A percentile compares a stretch with the other conserved stretches of the same genome.
phyloP scores from a whole-genome alignment of 805 yeast species.

The Saitoella complicata region DNA sequence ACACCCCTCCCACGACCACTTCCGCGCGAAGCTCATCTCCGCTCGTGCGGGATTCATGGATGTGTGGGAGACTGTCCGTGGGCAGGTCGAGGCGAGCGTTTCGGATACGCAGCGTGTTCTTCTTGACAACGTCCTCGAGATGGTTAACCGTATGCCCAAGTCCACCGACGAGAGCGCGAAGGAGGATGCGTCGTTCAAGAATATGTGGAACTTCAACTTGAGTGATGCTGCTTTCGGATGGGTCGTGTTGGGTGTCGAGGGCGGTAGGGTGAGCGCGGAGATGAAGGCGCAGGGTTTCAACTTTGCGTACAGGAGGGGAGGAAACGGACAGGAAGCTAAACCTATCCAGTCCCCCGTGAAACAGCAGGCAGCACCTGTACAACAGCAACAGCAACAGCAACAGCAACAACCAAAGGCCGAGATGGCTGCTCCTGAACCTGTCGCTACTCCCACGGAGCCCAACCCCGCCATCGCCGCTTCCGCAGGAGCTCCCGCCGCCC shows the following conservation, averaged over 20 bases:
- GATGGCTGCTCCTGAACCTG: not conserved
- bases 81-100: constrained; percentile 31
- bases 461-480: not conserved
- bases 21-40: constrained; percentile 44
- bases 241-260: constrained; percentile 28
- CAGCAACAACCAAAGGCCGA: constrained; percentile 1
- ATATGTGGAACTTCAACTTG: constrained; percentile 62
- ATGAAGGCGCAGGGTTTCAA: constrained; percentile 47
- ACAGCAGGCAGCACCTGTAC: not conserved
- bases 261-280: constrained; percentile 37
- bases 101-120: constrained; percentile 28
- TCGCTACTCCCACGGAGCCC: not conserved
- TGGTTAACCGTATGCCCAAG: constrained; percentile 40
- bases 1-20: constrained; percentile 46
- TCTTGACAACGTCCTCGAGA: constrained; percentile 39
- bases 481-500: not conserved
- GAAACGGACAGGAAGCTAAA: constrained; percentile 4
- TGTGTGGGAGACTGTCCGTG: constrained; percentile 44
- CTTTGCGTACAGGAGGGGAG: constrained; percentile 31
- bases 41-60: constrained; percentile 45
- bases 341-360: not conserved
- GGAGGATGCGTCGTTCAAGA: constrained; percentile 51
- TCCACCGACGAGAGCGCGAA: constrained; percentile 30
- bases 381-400: not conserved
- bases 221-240: constrained; percentile 43